Evolutionary conservation across 139 green algal genomes (phyloP), one percentile per base, ranked within the genome.

Genomic region (Auxenochlorella protothecoides): DNA sequence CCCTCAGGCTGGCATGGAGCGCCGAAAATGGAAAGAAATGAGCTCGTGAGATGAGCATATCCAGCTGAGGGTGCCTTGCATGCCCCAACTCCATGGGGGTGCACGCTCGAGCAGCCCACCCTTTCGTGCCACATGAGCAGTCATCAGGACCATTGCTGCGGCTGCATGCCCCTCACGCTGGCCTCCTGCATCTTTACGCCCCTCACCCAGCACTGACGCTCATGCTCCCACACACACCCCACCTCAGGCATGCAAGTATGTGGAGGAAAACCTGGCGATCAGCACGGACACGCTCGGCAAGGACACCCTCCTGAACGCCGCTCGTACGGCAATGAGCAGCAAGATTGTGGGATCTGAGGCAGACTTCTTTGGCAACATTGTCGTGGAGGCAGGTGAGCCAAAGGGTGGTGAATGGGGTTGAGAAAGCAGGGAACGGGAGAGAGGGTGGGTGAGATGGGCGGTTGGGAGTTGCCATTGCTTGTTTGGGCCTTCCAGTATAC

Each of bases 301-400:
- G 69, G 88, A 96, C 6, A 86, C 82, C 14, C 83, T 99, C 5
- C 69, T 97, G 54, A 94, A 93, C 65, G 76, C 77, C 9, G 95
- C 95, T 11, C 90, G 88, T 60, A 99, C 95, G 14, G 83, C 86
- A 73, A 98, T 99, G 94, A 89, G 79, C 60, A 93, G 83, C 68
- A 99, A 99, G 83, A 92, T 97, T 63, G 79, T 96, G 51, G 91
- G 89, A 61, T 70, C 79, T 9, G 89, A 97, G 59, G 72, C 70
- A 9, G 90, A 97, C 72, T 97, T 94, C 78, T 98, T 97, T 55
- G 83, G 85, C 2, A 79, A 88, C 54, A 85, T 98, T 57, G 90
- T 87, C 7, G 91, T 97, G 55, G 89, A 97, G 27, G 92, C 92
- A 54, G 70, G 55, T 72, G 14, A 9, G 53, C 2, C 54, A 12